Percentiles rank a stretch among this genome's conserved stretches.
Conservation (phyloP, 441 rosid genomes). For the Croton laevigatus region DNA sequence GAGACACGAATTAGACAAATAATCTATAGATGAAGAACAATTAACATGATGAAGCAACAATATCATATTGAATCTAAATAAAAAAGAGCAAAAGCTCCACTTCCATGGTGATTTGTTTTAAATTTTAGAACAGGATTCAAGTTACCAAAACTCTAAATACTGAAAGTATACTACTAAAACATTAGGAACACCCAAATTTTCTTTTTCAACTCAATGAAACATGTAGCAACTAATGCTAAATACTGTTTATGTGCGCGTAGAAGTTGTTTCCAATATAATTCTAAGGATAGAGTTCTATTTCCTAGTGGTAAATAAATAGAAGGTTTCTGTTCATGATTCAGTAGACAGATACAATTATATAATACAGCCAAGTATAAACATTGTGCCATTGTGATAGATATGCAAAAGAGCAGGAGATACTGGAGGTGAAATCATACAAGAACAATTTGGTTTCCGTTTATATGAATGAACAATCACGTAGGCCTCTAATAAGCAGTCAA, state of each 20-base stretch:
- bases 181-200: background rate
- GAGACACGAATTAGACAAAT: background rate
- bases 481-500: background rate
- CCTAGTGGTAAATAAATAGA: background rate
- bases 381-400: background rate
- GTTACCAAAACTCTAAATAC: conserved; percentile 2
- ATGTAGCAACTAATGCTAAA: background rate
- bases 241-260: background rate
- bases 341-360: background rate
- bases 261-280: background rate
- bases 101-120: background rate
- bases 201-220: background rate
- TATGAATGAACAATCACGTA: background rate
- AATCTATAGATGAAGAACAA: background rate
- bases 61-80: background rate
- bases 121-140: background rate
- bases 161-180: background rate
- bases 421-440: background rate
- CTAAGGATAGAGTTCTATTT: background rate
- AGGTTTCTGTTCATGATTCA: background rate
- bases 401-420: background rate
- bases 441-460: background rate
- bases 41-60: conserved; percentile 9
- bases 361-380: background rate
- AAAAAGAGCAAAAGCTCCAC: background rate